phyloP scores from a whole-genome alignment of 129 eudicot genomes.

The Centaurea solstitialis region DNA sequence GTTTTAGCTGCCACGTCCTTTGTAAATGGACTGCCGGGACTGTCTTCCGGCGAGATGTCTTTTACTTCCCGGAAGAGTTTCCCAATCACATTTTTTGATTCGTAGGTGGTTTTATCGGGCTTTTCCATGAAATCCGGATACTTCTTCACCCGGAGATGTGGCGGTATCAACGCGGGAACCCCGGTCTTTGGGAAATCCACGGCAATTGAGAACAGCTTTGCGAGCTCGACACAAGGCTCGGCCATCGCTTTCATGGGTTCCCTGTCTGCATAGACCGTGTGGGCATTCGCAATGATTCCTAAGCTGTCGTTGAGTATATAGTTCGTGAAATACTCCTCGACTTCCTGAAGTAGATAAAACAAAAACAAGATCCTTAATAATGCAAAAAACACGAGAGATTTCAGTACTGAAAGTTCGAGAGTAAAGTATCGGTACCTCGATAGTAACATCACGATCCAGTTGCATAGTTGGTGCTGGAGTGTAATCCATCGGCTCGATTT shows the following conservation, averaged over 20 bases:
- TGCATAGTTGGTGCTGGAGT: constrained; percentile 45
- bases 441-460: constrained; percentile 71
- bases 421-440: constrained; percentile 52
- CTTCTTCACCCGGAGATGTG: constrained; percentile 56
- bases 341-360: constrained; percentile 49
- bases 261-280: constrained; percentile 73
- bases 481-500: constrained; percentile 66
- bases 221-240: constrained; percentile 58
- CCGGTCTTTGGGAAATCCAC: constrained; percentile 94
- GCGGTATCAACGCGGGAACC: constrained; percentile 77
- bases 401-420: no score
- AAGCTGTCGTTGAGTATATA: constrained; percentile 81
- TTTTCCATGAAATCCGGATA: constrained; percentile 95
- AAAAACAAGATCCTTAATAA: neutral
- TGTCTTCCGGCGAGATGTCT: constrained; percentile 48
- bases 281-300: constrained; percentile 86
- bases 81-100: constrained; percentile 63
- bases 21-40: constrained; percentile 44
- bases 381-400: neutral
- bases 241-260: constrained; percentile 57
- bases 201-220: constrained; percentile 68
- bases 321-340: constrained; percentile 72
- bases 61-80: constrained; percentile 79
- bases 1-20: constrained; percentile 54
- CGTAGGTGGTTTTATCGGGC: constrained; percentile 70